Evolutionary conservation across 805 yeast genomes (phyloP), one percentile per base, ranked within the genome.

Genomic region (Yarrowia hollandica): DNA sequence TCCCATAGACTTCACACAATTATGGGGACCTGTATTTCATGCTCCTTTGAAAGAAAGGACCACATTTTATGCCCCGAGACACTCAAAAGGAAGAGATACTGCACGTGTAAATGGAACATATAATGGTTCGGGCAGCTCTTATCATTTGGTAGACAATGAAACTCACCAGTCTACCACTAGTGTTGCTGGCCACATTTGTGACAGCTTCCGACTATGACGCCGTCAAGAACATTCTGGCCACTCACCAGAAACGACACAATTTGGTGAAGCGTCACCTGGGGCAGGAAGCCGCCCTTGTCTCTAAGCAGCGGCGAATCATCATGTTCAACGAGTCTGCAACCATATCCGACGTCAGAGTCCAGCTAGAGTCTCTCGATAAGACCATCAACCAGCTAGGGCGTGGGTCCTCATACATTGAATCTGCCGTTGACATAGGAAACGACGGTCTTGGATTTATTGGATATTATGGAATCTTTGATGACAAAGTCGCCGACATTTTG

Each of bases 391-490:
- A 28, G 25, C 5, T 28, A 14, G 35, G 52, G 2, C 12, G 18
- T 18, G 35, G 58, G 18, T 25, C 31, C 34, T 35, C 33, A n/a
- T 35, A 52, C 26, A 52, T 52, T 16, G 44, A 52, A n/a, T 52
- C 44, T 37, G 16, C 58, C 6, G 33, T 35, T 12, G 58, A 52
- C 34, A 37, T 52, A 25, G 58, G 44, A 21, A 18, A 52, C 33
- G 44, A 52, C 35, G 58, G 58, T 5, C 35, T 9, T 7, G 58
- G 58, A 11, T 52, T 52, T 28, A 14, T 52, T 12, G 65, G 71
- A 61, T 55, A 52, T 15, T 52, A 16, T 18, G 58, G 44, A 4
- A 37, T 52, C 23, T 52, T 52, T 9, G 44, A 35, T 23, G 42
- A 35, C 21, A 19, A 35, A 16, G 26, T 37, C 9, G 58, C 44